phyloP scores from a whole-genome alignment of 2,329 filamentous ascomycete species.

The Aspergillus costaricaensis region DNA sequence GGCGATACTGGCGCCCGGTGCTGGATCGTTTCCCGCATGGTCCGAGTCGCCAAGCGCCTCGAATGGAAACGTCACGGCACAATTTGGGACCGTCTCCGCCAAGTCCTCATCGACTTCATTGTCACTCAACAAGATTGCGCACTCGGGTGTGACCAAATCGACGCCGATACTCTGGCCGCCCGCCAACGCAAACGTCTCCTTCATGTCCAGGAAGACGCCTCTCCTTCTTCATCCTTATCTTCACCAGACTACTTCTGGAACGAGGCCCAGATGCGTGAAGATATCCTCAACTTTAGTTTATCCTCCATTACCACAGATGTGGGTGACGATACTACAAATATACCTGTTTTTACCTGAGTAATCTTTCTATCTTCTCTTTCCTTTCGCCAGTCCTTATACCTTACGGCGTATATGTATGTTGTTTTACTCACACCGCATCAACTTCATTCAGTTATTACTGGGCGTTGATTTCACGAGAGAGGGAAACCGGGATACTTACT shows the following conservation, averaged over 20 bases:
- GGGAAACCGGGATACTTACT: no score
- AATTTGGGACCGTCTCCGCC: conserved; percentile 32
- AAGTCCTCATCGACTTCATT: conserved; percentile 29
- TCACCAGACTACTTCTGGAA: conserved; percentile 27
- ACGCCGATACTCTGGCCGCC: conserved; percentile 25
- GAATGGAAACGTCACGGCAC: conserved; percentile 32
- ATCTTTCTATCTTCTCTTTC: not conserved
- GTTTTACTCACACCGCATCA: no score
- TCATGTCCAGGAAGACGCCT: no score
- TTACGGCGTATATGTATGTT: no score
- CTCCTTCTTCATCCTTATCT: no score
- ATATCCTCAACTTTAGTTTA: conserved; percentile 23
- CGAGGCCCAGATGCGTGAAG: conserved; percentile 30
- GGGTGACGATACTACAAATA: conserved; percentile 12
- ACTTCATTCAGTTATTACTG: no score
- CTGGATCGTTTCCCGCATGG: conserved; percentile 36
- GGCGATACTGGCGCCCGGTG: conserved; percentile 31
- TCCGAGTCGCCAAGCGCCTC: conserved; percentile 33
- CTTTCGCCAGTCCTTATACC: not conserved
- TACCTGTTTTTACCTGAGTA: conserved; percentile 18
- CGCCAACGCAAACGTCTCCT: conserved; percentile 20
- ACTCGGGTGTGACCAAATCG: conserved; percentile 26
- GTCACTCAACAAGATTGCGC: conserved; percentile 33
- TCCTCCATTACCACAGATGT: conserved; percentile 1
- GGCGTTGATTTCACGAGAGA: no score